A percentile compares a stretch with the other conserved stretches of the same genome.
Conservation (phyloP, 2,329 filamentous ascomycete species). For the Curvularia lunata region DNA sequence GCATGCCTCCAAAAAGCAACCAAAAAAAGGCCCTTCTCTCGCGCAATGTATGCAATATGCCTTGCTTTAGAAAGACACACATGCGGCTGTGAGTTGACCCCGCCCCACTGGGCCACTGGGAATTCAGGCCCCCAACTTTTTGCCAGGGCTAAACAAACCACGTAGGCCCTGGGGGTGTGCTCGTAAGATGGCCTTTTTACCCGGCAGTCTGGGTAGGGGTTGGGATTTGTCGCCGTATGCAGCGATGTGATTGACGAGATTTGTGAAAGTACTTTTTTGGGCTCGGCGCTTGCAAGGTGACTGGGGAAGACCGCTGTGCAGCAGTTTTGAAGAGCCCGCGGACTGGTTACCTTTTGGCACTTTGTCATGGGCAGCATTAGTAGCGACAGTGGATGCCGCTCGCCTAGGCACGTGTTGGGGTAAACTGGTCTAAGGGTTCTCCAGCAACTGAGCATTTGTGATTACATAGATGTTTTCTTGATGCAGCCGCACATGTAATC, state of each 20-base stretch:
- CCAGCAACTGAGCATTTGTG: not conserved
- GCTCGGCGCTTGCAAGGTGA: slow-evolving; percentile 14
- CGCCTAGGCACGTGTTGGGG: not conserved
- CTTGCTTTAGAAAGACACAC: not conserved
- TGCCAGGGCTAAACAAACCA: slow-evolving; percentile 12
- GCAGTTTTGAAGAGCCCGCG: too few relatives aligned
- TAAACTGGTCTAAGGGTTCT: not conserved
- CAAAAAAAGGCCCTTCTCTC: not conserved
- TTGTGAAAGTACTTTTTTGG: slow-evolving; percentile 6
- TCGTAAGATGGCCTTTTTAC: slow-evolving; percentile 9
- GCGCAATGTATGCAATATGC: not conserved
- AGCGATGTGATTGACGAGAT: slow-evolving; percentile 21
- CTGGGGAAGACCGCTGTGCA: not conserved
- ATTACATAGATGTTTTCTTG: not conserved
- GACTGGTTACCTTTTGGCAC: not conserved
- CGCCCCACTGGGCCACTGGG: not conserved
- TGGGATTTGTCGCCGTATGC: slow-evolving; percentile 13
- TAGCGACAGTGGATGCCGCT: not conserved
- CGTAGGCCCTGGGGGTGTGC: not conserved
- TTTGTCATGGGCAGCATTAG: not conserved
- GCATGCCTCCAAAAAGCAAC: not conserved
- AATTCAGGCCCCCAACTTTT: slow-evolving; percentile 7
- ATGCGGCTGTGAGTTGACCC: not conserved
- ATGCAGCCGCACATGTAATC: not conserved
- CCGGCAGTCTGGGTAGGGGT: slow-evolving; percentile 9